Evolutionary conservation across 2,329 filamentous ascomycete genomes (phyloP).

Genomic region (Penicillium sp.): DNA sequence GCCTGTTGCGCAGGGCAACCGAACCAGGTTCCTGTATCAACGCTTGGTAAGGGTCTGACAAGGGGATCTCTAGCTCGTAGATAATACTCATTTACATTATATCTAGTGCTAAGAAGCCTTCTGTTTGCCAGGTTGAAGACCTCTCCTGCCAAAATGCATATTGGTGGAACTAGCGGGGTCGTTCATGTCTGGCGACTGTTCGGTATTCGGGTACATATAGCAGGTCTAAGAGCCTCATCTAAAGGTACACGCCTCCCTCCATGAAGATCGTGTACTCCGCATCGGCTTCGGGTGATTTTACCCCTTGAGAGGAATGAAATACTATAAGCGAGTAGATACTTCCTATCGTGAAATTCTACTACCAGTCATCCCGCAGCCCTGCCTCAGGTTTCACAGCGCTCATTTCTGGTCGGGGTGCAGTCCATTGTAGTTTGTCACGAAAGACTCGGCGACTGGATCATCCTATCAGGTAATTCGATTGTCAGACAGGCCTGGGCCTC

Average conservation of each 20-base stretch:
- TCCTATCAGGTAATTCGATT: neutral
- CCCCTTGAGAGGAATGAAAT: neutral
- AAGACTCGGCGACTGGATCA: neutral
- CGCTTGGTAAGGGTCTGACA: neutral
- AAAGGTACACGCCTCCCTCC: neutral
- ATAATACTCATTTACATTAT: neutral
- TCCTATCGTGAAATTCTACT: neutral
- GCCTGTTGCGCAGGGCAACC: constrained; percentile 27
- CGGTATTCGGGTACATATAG: neutral
- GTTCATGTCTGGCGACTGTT: neutral
- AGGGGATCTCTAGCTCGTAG: neutral
- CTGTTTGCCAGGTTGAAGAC: neutral
- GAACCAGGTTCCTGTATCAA: neutral
- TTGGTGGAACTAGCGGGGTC: neutral
- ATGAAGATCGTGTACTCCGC: neutral
- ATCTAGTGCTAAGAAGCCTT: neutral
- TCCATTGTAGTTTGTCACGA: neutral
- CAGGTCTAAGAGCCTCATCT: neutral
- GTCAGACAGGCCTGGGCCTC: neutral
- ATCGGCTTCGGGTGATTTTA: neutral
- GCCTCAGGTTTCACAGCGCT: neutral
- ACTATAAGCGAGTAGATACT: neutral
- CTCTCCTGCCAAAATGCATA: neutral
- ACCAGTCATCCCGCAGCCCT: neutral
- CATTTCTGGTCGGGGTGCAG: neutral